Percentiles rank a stretch among this genome's conserved stretches.
These are phyloP conservation scores for Corymbia calophylla DNA, from an alignment of 441 rosid species.

Conservation along the genomic window DNA sequence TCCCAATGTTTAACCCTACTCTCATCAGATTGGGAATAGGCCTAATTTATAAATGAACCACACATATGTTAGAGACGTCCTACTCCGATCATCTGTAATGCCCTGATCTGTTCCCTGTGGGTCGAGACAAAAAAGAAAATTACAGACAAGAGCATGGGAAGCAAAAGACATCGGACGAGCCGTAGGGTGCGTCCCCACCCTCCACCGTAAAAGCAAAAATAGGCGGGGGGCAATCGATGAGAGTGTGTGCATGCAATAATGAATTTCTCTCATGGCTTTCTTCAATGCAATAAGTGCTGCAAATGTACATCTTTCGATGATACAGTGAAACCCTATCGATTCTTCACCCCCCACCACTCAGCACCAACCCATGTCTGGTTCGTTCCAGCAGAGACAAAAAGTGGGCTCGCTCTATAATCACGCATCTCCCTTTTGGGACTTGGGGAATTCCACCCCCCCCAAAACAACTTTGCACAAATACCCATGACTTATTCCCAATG, in stretches of 20 bases:
- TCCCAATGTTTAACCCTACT: accelerated
- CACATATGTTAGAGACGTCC: not conserved
- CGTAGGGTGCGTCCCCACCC: not conserved
- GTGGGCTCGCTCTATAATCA: not conserved
- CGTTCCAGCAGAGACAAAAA: conserved; percentile 15
- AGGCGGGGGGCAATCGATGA: not conserved
- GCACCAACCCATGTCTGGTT: conserved; percentile 3
- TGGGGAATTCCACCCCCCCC: conserved; percentile 10
- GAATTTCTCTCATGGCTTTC: conserved; percentile 21
- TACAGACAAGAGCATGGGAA: not conserved
- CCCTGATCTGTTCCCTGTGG: accelerated
- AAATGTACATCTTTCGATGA: not conserved
- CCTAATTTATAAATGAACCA: accelerated
- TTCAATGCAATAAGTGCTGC: conserved; percentile 29
- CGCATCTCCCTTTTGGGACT: conserved; percentile 17
- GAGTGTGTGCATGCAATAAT: not conserved
- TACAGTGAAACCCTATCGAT: not conserved
- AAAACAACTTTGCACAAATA: conserved; percentile 4
- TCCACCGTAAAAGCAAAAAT: not conserved
- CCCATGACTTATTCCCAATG: not conserved
- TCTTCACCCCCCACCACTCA: not conserved
- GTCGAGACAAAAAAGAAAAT: not conserved
- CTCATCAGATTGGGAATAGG: accelerated
- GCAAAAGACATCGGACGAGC: not conserved
- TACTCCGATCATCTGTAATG: not conserved